These are phyloP conservation scores for Penicillium verrucosum DNA, from an alignment of 2,329 filamentous ascomycete species.

Conservation along the genomic window DNA sequence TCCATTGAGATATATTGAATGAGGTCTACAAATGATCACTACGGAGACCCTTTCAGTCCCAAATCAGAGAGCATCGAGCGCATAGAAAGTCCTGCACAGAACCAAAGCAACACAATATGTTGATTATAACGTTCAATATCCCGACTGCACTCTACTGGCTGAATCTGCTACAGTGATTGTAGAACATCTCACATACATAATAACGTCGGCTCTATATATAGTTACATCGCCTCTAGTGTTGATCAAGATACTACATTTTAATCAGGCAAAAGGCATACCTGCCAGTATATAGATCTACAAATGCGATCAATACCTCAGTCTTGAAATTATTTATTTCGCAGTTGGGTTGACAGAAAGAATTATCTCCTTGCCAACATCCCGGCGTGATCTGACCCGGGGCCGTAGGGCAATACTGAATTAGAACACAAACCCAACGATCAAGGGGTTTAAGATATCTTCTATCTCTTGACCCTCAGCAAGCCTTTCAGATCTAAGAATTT, in stretches of 20 bases:
- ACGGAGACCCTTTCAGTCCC: background rate
- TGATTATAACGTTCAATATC: no score
- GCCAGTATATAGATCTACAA: no score
- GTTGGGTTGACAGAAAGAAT: background rate
- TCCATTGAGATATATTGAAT: background rate
- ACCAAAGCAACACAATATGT: background rate
- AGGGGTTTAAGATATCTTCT: background rate
- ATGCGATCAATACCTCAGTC: no score
- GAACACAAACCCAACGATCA: background rate
- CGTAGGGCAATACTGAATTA: background rate
- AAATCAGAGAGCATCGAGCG: background rate
- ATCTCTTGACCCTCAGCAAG: background rate
- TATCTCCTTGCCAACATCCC: background rate
- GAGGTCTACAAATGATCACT: background rate
- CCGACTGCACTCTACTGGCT: accelerated
- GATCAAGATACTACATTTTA: background rate
- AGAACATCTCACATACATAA: background rate
- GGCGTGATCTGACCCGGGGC: background rate
- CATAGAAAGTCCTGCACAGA: background rate
- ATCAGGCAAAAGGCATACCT: background rate
- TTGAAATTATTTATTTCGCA: no score
- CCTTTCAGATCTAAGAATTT: background rate
- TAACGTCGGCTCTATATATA: background rate
- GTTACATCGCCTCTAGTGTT: background rate
- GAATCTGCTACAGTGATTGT: background rate